Percentiles rank a stretch among this genome's conserved stretches.
Conservation (phyloP, 441 rosid species). For the Aleurites moluccanus region DNA sequence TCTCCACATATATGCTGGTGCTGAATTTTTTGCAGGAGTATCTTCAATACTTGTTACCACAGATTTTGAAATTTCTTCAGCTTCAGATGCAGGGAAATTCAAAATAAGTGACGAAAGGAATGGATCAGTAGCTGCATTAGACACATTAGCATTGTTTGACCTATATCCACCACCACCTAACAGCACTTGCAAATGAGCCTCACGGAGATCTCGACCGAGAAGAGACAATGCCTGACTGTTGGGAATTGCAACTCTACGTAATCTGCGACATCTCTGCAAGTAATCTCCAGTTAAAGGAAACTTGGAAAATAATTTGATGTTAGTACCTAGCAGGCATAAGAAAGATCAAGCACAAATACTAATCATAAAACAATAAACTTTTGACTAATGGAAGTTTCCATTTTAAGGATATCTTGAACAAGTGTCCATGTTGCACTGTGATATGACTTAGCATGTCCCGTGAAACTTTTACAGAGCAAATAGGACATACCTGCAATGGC, state of each 20-base stretch:
- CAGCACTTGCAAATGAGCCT: constrained; percentile 61
- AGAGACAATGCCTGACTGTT: constrained; percentile 51
- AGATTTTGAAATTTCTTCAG: constrained; percentile 57
- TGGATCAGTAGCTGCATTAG: constrained; percentile 50
- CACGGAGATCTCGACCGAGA: constrained; percentile 58
- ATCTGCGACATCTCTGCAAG: constrained; percentile 61
- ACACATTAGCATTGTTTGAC: constrained; percentile 41
- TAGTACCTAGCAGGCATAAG: neutral
- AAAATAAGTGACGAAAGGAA: constrained; percentile 56
- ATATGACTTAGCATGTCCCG: constrained; percentile 58
- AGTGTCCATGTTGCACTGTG: constrained; percentile 55
- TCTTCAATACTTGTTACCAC: constrained; percentile 38
- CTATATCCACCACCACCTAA: constrained; percentile 54
- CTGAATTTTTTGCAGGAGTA: constrained; percentile 31
- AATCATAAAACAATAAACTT: neutral
- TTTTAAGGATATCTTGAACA: constrained; percentile 61
- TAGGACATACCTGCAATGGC: constrained; percentile 56
- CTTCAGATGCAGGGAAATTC: constrained; percentile 58
- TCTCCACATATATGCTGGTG: constrained; percentile 48
- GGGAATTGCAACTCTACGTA: constrained; percentile 57
- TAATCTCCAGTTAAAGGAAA: constrained; percentile 48
- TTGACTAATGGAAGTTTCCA: constrained; percentile 13
- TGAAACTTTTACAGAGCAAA: constrained; percentile 53
- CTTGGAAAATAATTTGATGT: constrained; percentile 3
- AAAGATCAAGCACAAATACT: neutral